Evolutionary conservation across 2,329 filamentous ascomycete genomes (phyloP), one percentile per base, ranked within the genome.

Genomic region (Cercospora zeae-maydis): DNA sequence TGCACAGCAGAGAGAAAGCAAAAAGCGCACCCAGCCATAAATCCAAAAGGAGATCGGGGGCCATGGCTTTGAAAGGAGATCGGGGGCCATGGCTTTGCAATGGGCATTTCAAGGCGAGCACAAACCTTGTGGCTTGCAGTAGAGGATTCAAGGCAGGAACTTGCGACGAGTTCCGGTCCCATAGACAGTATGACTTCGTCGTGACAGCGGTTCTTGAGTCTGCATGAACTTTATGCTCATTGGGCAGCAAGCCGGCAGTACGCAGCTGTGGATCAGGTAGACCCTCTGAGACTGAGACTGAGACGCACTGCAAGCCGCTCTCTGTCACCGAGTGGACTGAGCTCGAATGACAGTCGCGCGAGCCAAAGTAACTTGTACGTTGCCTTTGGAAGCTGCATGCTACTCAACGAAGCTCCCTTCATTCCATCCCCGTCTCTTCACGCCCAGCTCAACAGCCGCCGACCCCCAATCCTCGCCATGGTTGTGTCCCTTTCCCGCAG

Each of bases 401-500:
- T 66, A 82, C 45, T 81, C 79, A 58, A 81, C 74, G 69, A 86
- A 81, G 75, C 79, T 83, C 49, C 93, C 93, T 66, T 88, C 85
- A 2, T 86, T 84, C 93, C 93, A 98, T 56, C 87, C 88, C 77
- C 83, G 89, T 75, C 90, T 86, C 87, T 96, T 98, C 16, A 90
- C 84, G 5, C 90, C 93, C 81, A 99, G 84, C 82, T 99, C 95
- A 34, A 99, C 95, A 5, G 95, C 95, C 19, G 93, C 95, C 70
- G 86, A 83, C 3, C 95, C 95, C 95, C 95, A 99, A 77, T 98
- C 93, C 79, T 95, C 89, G 30, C 95, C 95, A 78, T 99, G 93
- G 79, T 98, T 98, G 76, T 98, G 95, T 70, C 86, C 80, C 64
- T 75, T 72, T 9, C 75, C 77, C 13, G 68, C 73, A 33, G 59